Conservation (phyloP, 2,329 filamentous ascomycete species). For the Zasmidium angulare region DNA sequence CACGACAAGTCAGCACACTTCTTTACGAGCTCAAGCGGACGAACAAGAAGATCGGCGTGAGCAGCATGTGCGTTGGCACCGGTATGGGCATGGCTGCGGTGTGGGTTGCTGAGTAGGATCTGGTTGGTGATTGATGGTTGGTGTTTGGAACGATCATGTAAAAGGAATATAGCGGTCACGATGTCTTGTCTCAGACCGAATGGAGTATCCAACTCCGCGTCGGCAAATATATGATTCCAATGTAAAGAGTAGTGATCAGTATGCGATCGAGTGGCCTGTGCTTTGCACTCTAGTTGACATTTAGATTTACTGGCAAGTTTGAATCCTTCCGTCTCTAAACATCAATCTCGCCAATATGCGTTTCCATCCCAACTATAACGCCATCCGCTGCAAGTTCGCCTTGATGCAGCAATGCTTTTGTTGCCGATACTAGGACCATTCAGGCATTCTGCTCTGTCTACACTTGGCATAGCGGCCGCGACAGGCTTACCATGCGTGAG, state of each 20-base stretch:
- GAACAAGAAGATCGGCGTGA: slow-evolving; percentile 82
- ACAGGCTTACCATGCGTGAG: neutral
- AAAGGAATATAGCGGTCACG: too few species aligned
- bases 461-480: neutral
- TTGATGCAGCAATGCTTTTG: neutral
- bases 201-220: neutral
- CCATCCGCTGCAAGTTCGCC: neutral
- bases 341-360: neutral
- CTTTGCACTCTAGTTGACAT: neutral
- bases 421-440: neutral
- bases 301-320: neutral
- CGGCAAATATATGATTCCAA: neutral
- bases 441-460: neutral
- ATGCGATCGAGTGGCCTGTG: neutral
- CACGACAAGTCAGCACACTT: slow-evolving; percentile 87
- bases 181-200: neutral
- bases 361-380: too few species aligned
- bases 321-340: neutral
- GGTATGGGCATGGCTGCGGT: slow-evolving; percentile 98
- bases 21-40: slow-evolving; percentile 86
- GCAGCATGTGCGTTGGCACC: slow-evolving; percentile 94
- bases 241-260: neutral
- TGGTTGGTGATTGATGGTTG: too few species aligned
- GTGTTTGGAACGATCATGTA: too few species aligned
- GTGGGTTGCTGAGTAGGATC: slow-evolving; percentile 81